Evolutionary conservation across 2,329 filamentous ascomycete species (phyloP).

Genomic region (Volutella citrinella): DNA sequence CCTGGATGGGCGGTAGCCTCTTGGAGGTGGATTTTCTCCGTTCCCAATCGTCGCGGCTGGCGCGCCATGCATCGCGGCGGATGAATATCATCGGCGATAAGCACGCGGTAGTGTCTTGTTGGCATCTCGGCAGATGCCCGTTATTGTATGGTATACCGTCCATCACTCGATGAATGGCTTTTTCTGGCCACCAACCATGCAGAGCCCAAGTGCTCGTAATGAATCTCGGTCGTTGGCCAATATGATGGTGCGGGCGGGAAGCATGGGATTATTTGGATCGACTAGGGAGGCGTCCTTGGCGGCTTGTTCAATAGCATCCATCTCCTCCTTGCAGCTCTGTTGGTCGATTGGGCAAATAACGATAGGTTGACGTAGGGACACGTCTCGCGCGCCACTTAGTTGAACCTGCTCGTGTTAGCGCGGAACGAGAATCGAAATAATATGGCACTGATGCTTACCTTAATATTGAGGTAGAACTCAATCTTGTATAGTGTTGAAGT

Average conservation of each 20-base stretch:
- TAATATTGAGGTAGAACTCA: constrained; percentile 92
- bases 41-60: too few relatives aligned
- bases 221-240: constrained; percentile 70
- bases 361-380: constrained; percentile 84
- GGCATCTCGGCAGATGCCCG: too few relatives aligned
- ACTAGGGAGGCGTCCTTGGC: constrained; percentile 89
- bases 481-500: constrained; percentile 95
- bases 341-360: constrained; percentile 95
- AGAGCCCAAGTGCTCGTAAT: constrained; percentile 59
- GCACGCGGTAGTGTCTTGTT: too few relatives aligned
- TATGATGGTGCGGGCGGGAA: constrained; percentile 83
- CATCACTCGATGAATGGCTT: constrained; percentile 62
- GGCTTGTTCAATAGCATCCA: constrained; percentile 96
- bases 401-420: constrained; percentile 61
- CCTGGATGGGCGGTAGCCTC: too few relatives aligned
- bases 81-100: too few relatives aligned
- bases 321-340: constrained; percentile 94
- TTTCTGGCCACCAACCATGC: constrained; percentile 61
- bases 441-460: constrained; percentile 53
- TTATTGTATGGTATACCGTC: too few relatives aligned
- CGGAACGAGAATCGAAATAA: constrained; percentile 11
- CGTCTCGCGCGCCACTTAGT: constrained; percentile 83
- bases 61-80: too few relatives aligned
- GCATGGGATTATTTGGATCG: constrained; percentile 83
- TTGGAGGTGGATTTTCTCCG: too few relatives aligned